Base-by-base conservation (phyloP, 2,329 filamentous ascomycete species). In the Exserohilum turcica region DNA sequence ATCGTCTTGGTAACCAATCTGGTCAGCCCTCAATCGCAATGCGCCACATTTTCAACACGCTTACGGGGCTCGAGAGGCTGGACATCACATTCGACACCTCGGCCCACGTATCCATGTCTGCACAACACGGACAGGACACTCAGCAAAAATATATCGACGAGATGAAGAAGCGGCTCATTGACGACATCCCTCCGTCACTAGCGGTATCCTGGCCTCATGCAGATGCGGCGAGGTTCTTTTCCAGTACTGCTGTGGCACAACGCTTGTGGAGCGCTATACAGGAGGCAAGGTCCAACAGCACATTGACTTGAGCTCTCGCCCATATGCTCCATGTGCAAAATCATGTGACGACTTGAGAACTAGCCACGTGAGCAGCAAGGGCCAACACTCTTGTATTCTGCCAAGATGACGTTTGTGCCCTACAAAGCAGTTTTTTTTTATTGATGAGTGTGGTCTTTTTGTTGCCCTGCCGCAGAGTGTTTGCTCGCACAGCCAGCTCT, bases 261-360 rank as follows among this genome's bases (percentile, higher is more conserved):
- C 36, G 36, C 15, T 29, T 56, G 18, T 50, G 46, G 46, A 38
- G 16, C 8, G 38, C 50, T 16, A 31, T 57, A 36, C 50, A 50
- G 28, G 45, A 49, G 3, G 43, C 7, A 24, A 5, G 4, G 21
- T 24, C 21, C 21, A 24, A 24, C 7, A 7, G 7, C 7, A 24
- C 4, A 24, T 24, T 4, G n/a, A n/a, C n/a, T n/a, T n/a, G n/a
- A n/a, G n/a, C n/a, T n/a, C n/a, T n/a, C n/a, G n/a, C n/a, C n/a
- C n/a, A n/a, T n/a, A n/a, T n/a, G n/a, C n/a, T n/a, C n/a, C 4
- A 24, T 24, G 21, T 24, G 21, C 21, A 4, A 7, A 24, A 24
- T 24, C 21, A 7, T 24, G 21, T 24, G 21, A 24, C 7, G 21
- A 24, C n/a, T 24, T 24, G 21, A 24, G 21, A n/a, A n/a, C n/a